phyloP scores from a whole-genome alignment of 1,284 basidiomycete species.

The Pyrrhoderma lamaoense region DNA sequence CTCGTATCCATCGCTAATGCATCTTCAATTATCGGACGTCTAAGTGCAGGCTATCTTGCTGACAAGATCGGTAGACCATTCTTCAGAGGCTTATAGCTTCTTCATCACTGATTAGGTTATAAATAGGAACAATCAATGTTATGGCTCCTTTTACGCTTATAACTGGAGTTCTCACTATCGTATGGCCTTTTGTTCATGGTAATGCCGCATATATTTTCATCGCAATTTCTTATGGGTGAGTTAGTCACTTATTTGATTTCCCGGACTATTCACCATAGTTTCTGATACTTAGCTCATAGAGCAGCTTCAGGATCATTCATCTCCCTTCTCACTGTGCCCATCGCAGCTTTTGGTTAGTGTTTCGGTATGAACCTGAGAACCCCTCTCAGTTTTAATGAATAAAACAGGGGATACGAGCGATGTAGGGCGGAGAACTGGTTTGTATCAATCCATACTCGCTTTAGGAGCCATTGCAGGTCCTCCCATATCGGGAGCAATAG shows the following conservation, averaged over 20 bases:
- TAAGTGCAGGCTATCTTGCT: constrained; percentile 33
- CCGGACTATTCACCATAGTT: background rate
- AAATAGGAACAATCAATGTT: constrained; percentile 21
- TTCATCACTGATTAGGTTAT: background rate
- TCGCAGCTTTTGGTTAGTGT: constrained; percentile 25
- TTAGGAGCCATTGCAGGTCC: constrained; percentile 26
- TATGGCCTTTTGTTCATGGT: constrained; percentile 27
- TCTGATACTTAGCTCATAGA: constrained; percentile 4
- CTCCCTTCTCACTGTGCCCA: constrained; percentile 22
- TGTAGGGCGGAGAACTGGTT: constrained; percentile 26
- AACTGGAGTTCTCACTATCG: constrained; percentile 26
- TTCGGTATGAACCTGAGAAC: too few relatives aligned
- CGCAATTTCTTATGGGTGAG: constrained; percentile 24
- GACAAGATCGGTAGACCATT: constrained; percentile 32
- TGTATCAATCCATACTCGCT: constrained; percentile 25
- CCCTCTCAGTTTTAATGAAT: background rate
- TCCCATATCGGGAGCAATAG: constrained; percentile 28
- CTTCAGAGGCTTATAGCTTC: background rate
- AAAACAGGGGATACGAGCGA: constrained; percentile 20
- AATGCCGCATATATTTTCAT: constrained; percentile 22
- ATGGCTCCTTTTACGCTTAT: constrained; percentile 27
- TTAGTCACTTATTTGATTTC: background rate
- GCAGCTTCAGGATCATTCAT: constrained; percentile 22
- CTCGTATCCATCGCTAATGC: constrained; percentile 45
- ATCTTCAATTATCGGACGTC: constrained; percentile 36